Evolutionary conservation across 129 eudicot species (phyloP).

Genomic region (carrot (Daucus carota)): DH1_v3.0 NC_030385.2:33953501-33954000

Average conservation of each 20-base stretch:
- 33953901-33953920: background rate
- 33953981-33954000: background rate
- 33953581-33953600: background rate
- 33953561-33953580: background rate
- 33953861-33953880: background rate
- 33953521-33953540: background rate
- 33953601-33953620: background rate
- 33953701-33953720: conserved; percentile 67
- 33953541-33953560: background rate
- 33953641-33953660: background rate
- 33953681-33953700: conserved; percentile 74
- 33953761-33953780: conserved; percentile 21
- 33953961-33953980: background rate
- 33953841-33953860: conserved; percentile 12
- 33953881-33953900: background rate
- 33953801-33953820: background rate
- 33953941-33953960: background rate
- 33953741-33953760: conserved; percentile 32
- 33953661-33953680: conserved; percentile 36
- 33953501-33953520: background rate
- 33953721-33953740: conserved; percentile 41
- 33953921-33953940: background rate
- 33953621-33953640: background rate
- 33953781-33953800: background rate
- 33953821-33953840: background rate